Base-by-base conservation (phyloP, 225 moss, liverwort and hornwort genomes). In the Polytrichum commune region DNA sequence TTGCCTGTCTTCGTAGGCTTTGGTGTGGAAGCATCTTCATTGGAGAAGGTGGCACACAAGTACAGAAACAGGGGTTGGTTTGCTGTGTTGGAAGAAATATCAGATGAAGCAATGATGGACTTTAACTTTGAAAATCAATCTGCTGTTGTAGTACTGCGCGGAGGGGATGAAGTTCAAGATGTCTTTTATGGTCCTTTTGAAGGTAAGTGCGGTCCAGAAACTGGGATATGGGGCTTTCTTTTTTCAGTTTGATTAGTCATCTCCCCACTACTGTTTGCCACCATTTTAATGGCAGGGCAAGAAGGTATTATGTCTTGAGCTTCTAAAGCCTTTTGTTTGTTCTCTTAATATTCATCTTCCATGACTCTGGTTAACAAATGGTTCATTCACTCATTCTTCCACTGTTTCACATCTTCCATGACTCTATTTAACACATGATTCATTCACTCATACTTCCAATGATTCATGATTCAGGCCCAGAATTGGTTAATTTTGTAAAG, bases 121-220 rank as follows among this genome's bases (percentile, higher is more conserved):
- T 95, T 85, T 54, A 81, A 88, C 77, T 91, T 95, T 65, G 86
- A 90, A 80, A 88, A 90, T 61, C 78, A 55, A 10, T 91, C 89
- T 28, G 93, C 91, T n/a, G 68, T 95, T 68, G 86, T 93, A 26
- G 89, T 88, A 61, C 71, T 89, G 73, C 90, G 86, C 55, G 91
- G 89, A 32, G 75, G 82, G 57, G 32, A 85, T 62, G 83, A 86
- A 66, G 86, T 93, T 23, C 95, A 90, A 62, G 80, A 73, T 27
- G 83, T 90, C 19, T 91, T 82, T 63, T 93, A 91, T 69, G 95
- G 95, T 60, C 91, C 95, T 69, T 93, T 95, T 32, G 78, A 89
- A 83, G 95, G 93, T 93, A 89, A 10, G 66, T 64, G 8, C 23
- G 22, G 24, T n/a, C 9, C 58, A 58, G 10, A 46, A 46, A 46